Evolutionary conservation across 495 filamentous ascomycete genomes (phyloP).

Genomic region (Neurospora sp.): DNA sequence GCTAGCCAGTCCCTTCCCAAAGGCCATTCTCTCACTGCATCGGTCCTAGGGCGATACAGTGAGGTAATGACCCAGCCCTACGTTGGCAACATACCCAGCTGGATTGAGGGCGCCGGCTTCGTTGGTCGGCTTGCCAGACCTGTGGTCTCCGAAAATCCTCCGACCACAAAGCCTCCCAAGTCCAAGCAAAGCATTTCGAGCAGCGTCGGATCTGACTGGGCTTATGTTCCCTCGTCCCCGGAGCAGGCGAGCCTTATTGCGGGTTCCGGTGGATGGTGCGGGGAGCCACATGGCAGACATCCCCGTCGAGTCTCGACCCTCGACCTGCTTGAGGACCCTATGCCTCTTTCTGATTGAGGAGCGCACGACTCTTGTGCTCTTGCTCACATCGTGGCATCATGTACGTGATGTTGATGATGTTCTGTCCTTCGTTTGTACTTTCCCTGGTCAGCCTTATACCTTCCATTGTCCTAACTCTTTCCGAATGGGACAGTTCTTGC

Average conservation of each 20-base stretch:
- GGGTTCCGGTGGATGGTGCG: not conserved
- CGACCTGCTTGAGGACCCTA: not conserved
- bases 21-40: not conserved
- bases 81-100: conserved; percentile 1
- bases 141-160: not conserved
- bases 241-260: not conserved
- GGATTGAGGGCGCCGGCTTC: conserved; percentile 5
- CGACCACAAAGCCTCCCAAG: not conserved
- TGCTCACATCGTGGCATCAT: not conserved
- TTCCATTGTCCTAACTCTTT: not conserved
- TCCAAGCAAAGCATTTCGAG: not conserved
- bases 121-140: not conserved
- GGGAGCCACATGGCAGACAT: not conserved
- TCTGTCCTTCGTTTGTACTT: not conserved
- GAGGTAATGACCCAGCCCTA: not conserved
- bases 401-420: not conserved
- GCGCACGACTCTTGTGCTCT: not conserved
- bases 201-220: not conserved
- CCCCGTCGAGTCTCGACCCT: not conserved
- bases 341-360: not conserved
- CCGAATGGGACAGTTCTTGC: not conserved
- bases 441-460: not conserved
- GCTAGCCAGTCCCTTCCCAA: not conserved
- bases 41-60: not conserved
- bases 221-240: not conserved